Base-by-base conservation (phyloP, 768 basidiomycete genomes). In the Suillus sp. region DNA sequence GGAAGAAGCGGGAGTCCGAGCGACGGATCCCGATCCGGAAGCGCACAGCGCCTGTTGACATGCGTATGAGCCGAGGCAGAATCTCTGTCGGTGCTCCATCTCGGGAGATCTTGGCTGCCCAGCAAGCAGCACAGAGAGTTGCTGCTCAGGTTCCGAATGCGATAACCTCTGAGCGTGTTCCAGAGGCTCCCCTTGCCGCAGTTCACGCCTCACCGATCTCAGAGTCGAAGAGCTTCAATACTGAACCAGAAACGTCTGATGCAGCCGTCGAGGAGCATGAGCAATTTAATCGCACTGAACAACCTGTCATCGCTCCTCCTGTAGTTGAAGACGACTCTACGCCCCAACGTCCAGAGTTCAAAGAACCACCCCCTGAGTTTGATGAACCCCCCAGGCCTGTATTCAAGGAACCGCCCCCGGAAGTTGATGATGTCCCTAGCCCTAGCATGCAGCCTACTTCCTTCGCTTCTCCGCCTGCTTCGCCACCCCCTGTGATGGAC, bases 1-100 rank as follows among this genome's bases (percentile, higher is more conserved):
- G 86, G 71, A 96, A 96, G 80, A 92, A 90, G 69, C 87, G 88
- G 27, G 94, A 96, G 70, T 89, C 92, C 0, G 94, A 93, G 67
- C 88, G 95, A 53, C 92, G 88, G 64, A 81, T 92, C 51, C 95
- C 93, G 14, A 71, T 88, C 27, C 84, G 95, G 47, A 96, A 95
- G 71, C 91, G 92, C 60, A 96, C 95, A 3, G 90, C 91, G 0
- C 89, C 89, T 0, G 78, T 96, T 53, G 95, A 97, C 74, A 90
- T 95, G 87, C 89, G 95, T 54, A 82, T 93, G 74, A 93, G 89
- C 67, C 83, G 95, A 65, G 86, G 86, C 67, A 84, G 83, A 62
- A 86, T 96, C 60, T 89, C 91, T 2, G 82, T 85, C 3, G 90
- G 88, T 30, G 83, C 84, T 4, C 90, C 94, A 65, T 78, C 86